Percentiles rank a stretch among this genome's conserved stretches.
Conservation (phyloP, 2,329 filamentous ascomycete species). For the Penicillium frequentans region DNA sequence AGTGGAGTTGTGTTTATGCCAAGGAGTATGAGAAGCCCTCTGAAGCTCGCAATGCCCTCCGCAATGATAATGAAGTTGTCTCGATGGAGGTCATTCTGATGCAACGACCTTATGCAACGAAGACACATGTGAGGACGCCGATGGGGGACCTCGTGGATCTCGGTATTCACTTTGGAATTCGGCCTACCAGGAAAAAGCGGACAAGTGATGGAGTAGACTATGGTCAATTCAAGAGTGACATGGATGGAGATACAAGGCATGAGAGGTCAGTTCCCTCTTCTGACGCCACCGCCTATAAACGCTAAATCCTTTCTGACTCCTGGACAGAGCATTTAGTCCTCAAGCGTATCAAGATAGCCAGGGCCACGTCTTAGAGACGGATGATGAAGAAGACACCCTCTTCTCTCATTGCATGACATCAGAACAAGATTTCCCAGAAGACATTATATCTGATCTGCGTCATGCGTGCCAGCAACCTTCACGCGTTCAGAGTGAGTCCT, state of each 20-base stretch:
- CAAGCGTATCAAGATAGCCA: neutral
- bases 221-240: neutral
- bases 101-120: constrained; percentile 26
- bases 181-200: neutral
- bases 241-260: neutral
- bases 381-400: neutral
- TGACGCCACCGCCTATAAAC: neutral
- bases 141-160: constrained; percentile 18
- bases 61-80: constrained; percentile 29
- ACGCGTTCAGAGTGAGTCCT: too few relatives aligned
- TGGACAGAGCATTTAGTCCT: neutral
- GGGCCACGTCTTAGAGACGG: neutral
- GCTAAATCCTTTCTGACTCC: neutral
- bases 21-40: constrained; percentile 29
- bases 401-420: neutral
- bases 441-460: neutral
- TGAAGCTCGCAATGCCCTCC: constrained; percentile 28
- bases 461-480: neutral
- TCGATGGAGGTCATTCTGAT: constrained; percentile 37
- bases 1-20: constrained; percentile 41
- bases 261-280: neutral
- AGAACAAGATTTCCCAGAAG: neutral
- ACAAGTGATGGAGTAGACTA: neutral
- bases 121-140: constrained; percentile 12
- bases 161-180: constrained; percentile 7